Evolutionary conservation across 139 green algal species (phyloP).

Genomic region (Ettlia oleoabundans): DNA sequence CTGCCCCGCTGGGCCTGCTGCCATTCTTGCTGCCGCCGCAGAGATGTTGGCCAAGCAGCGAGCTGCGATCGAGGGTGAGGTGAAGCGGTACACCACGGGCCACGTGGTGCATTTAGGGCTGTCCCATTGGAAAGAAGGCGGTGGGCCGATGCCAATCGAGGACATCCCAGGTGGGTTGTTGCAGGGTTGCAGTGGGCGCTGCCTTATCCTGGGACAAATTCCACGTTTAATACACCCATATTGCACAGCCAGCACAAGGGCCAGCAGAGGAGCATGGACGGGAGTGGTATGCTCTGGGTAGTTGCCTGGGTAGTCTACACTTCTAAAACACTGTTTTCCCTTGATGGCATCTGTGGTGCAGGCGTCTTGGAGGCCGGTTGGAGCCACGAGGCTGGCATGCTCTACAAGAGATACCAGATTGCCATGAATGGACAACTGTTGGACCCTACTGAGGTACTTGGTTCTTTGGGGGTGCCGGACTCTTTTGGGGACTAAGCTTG

Average conservation of each 20-base stretch:
- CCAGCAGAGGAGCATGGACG: no score
- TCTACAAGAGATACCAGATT: conserved; percentile 20
- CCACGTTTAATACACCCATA: no score
- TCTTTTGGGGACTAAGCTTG: no score
- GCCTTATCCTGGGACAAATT: no score
- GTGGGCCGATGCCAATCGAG: conserved; percentile 39
- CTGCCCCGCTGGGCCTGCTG: no score
- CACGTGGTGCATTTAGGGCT: conserved; percentile 83
- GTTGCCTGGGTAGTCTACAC: no score
- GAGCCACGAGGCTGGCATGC: conserved; percentile 34
- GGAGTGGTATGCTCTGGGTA: no score
- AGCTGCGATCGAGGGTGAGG: conserved; percentile 65
- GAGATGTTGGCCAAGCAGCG: conserved; percentile 62
- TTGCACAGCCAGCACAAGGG: no score
- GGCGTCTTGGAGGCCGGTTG: conserved; percentile 85
- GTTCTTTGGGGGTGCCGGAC: no score
- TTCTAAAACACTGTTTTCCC: no score
- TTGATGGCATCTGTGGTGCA: conserved; percentile 4
- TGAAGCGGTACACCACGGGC: conserved; percentile 74
- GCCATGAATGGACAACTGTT: conserved; percentile 23
- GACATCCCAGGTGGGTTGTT: conserved; percentile 75
- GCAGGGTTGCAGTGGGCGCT: no score
- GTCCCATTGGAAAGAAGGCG: conserved; percentile 34
- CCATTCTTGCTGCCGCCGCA: no score
- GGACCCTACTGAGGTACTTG: conserved; percentile 20